Evolutionary conservation across 805 yeast genomes (phyloP), one percentile per base, ranked within the genome.

Genomic region (Candida hungchunana): DNA sequence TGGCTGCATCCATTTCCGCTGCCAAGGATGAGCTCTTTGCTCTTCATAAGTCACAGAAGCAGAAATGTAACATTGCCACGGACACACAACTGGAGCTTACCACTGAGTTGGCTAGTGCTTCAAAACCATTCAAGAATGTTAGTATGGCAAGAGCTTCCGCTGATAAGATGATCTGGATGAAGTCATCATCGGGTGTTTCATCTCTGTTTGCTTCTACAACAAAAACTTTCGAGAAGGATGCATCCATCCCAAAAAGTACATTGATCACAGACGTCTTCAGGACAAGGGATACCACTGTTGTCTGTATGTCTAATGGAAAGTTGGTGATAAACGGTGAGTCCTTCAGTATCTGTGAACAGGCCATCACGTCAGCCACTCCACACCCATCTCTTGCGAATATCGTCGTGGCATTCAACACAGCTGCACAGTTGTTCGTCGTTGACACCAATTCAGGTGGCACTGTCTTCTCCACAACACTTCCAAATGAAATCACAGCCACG

Each of bases 381-480:
- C 71, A 66, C 40, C 72, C 72, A 1, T 51, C 46, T 15, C 33
- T 66, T 6, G 27, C 46, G 5, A 31, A 52, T 19, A 31, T 66
- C n/a, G 51, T 58, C 3, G 42, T 62, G 2, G 36, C 63, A 0
- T 32, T 64, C n/a, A 53, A 58, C 23, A 18, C 35, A 10, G 46
- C 54, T 20, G 55, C 54, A 8, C 32, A 50, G 6, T 51, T 63
- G 53, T 31, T 50, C 3, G 14, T 52, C 10, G 14, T 48, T 13
- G 37, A 51, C 32, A 15, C 32, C 7, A 23, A 36, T 1, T 13
- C 32, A 5, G 3, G 12, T 4, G 7, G 7, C n/a, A 29, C 30
- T 5, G 34, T 26, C 5, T 36, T 21, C 26, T 20, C 36, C 9
- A 17, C 29, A 14, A 18, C 31, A 12, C 25, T 45, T 17, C 39